A percentile compares a stretch with the other conserved stretches of the same genome.
These are phyloP conservation scores for Starmerella potacharoeniae DNA, from an alignment of 805 yeast species.

Conservation along the genomic window DNA sequence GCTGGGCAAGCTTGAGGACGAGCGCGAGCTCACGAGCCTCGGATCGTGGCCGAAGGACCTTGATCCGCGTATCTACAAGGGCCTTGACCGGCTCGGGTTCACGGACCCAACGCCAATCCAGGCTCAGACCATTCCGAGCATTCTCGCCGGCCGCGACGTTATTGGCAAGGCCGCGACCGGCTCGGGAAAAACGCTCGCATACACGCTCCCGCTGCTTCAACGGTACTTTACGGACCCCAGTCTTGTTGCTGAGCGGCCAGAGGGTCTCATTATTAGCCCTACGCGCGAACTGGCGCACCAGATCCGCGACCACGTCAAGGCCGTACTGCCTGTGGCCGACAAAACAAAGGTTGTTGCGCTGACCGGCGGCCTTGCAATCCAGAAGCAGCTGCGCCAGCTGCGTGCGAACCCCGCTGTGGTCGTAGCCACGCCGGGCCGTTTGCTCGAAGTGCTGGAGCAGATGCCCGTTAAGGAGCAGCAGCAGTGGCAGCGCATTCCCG, in stretches of 20 bases:
- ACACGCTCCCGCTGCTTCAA: conserved; percentile 86
- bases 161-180: conserved; percentile 97
- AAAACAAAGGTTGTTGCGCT: conserved; percentile 40
- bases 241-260: conserved; percentile 7
- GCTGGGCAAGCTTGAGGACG: conserved; percentile 11
- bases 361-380: conserved; percentile 92
- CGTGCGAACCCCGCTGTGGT: conserved; percentile 59
- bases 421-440: conserved; percentile 93
- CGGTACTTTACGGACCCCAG: conserved; percentile 30
- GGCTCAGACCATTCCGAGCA: conserved; percentile 57
- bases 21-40: conserved; percentile 21
- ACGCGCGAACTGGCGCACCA: conserved; percentile 95
- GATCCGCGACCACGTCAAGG: conserved; percentile 65
- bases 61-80: conserved; percentile 42
- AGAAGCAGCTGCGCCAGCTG: conserved; percentile 77
- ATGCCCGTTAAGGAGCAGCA: conserved; percentile 31
- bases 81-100: conserved; percentile 49
- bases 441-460: conserved; percentile 54
- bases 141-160: conserved; percentile 63
- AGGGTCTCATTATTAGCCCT: conserved; percentile 78
- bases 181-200: conserved; percentile 93
- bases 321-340: conserved; percentile 19
- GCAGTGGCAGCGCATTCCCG: conserved; percentile 36
- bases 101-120: conserved; percentile 77
- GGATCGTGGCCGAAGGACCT: conserved; percentile 29